Conservation (phyloP, 2,329 filamentous ascomycete genomes). For the Meredithiella fracta region DNA sequence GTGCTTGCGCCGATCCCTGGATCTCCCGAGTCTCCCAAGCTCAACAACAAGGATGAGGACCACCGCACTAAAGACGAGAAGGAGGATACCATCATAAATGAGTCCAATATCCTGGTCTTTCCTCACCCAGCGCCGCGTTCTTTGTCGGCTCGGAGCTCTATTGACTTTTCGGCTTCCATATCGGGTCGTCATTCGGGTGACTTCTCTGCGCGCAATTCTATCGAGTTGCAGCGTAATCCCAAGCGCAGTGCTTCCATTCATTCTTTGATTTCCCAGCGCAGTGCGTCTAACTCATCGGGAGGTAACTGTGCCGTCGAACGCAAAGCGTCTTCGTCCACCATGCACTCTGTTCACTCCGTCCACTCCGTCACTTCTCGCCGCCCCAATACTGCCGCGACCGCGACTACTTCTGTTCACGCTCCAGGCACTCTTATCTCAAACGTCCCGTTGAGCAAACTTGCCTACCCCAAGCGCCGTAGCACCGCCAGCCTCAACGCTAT, state of each 20-base stretch:
- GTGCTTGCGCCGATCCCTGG: constrained; percentile 10
- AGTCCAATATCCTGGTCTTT: neutral
- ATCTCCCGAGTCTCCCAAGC: constrained; percentile 9
- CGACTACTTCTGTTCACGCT: neutral
- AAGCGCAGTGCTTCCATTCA: constrained; percentile 5
- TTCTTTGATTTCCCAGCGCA: constrained; percentile 8
- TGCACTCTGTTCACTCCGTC: constrained; percentile 5
- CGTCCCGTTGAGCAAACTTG: constrained; percentile 5
- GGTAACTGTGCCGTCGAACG: constrained; percentile 1
- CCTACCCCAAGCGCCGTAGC: constrained; percentile 6
- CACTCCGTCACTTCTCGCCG: neutral
- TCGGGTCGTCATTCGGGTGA: constrained; percentile 5
- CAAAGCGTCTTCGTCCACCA: constrained; percentile 8
- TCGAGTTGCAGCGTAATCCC: neutral
- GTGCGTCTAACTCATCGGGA: neutral
- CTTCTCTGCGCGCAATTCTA: neutral
- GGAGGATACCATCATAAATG: neutral
- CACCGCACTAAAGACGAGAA: neutral
- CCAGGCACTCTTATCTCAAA: neutral
- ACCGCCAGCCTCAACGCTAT: neutral
- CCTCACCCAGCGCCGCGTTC: neutral
- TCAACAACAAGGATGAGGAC: neutral
- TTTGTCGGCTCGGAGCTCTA: neutral
- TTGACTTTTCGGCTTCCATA: neutral
- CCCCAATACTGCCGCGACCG: neutral